phyloP scores from a whole-genome alignment of 768 basidiomycete genomes.

The Punctularia strigosozonata region DNA sequence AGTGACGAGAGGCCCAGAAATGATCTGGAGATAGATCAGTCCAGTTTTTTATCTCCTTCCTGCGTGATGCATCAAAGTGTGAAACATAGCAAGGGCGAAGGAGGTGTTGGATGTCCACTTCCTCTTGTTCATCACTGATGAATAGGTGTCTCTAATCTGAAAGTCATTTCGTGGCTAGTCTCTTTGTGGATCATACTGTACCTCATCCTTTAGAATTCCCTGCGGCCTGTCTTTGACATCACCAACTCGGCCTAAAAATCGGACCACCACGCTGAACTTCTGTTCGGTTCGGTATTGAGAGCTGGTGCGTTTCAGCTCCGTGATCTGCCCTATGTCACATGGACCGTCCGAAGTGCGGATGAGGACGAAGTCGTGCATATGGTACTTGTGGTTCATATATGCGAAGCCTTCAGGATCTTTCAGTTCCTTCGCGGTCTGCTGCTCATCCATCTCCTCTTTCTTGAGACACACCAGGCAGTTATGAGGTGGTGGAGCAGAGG shows the following conservation, averaged over 20 bases:
- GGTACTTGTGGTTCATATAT: constrained; percentile 38
- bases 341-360: constrained; percentile 36
- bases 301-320: constrained; percentile 1
- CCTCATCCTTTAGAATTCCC: constrained; percentile 43
- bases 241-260: constrained; percentile 37
- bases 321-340: constrained; percentile 45
- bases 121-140: constrained; percentile 35
- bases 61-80: constrained; percentile 11
- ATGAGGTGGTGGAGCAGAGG: constrained; percentile 25
- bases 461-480: constrained; percentile 43
- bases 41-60: background rate
- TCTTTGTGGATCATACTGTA: constrained; percentile 15
- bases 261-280: constrained; percentile 3
- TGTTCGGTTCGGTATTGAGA: background rate
- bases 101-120: constrained; percentile 24
- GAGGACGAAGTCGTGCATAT: constrained; percentile 49
- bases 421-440: constrained; percentile 15
- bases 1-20: constrained; percentile 51
- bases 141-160: constrained; percentile 45
- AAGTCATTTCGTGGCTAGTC: background rate
- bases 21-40: constrained; percentile 33
- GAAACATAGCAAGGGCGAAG: constrained; percentile 39
- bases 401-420: constrained; percentile 33
- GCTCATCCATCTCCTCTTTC: constrained; percentile 19
- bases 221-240: constrained; percentile 26